These are phyloP conservation scores for Chytriomyces hyalinus DNA, from an alignment of 192 early-diverging fungal genomes.

Conservation along the genomic window DNA sequence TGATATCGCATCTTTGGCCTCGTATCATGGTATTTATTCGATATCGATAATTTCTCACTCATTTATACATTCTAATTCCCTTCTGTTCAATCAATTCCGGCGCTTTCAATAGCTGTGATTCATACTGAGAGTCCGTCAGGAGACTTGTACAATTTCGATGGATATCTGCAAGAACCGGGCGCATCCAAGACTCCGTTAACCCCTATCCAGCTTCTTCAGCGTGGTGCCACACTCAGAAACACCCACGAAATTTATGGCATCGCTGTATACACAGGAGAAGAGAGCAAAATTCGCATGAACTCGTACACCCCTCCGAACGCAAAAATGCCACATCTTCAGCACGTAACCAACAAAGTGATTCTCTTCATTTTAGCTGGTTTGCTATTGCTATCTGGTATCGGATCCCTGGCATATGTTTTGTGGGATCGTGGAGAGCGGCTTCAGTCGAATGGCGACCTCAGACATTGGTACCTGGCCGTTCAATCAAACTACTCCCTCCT, in stretches of 20 bases:
- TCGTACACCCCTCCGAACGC: slow-evolving; percentile 42
- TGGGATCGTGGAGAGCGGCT: slow-evolving; percentile 34
- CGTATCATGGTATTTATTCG: slow-evolving; percentile 58
- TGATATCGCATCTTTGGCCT: slow-evolving; percentile 54
- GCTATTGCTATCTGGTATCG: slow-evolving; percentile 36
- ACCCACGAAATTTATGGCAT: slow-evolving; percentile 79
- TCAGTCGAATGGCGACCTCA: background rate
- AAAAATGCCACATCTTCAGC: slow-evolving; percentile 46
- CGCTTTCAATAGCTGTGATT: slow-evolving; percentile 42
- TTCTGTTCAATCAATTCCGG: slow-evolving; percentile 23
- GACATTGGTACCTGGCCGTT: slow-evolving; percentile 32
- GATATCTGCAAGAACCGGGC: slow-evolving; percentile 50
- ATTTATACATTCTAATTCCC: slow-evolving; percentile 39
- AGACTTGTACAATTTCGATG: slow-evolving; percentile 85
- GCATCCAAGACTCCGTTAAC: slow-evolving; percentile 68
- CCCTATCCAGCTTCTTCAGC: slow-evolving; percentile 77
- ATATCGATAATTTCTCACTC: slow-evolving; percentile 24
- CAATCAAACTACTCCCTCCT: slow-evolving; percentile 28
- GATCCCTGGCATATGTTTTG: slow-evolving; percentile 26
- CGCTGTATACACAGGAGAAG: slow-evolving; percentile 63
- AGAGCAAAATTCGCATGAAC: slow-evolving; percentile 59
- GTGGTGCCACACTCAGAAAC: slow-evolving; percentile 86
- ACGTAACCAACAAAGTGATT: slow-evolving; percentile 50
- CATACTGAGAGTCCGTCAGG: slow-evolving; percentile 76
- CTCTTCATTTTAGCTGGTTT: slow-evolving; percentile 42